phyloP scores from a whole-genome alignment of 768 basidiomycete species.

The Mrakia blollopis region DNA sequence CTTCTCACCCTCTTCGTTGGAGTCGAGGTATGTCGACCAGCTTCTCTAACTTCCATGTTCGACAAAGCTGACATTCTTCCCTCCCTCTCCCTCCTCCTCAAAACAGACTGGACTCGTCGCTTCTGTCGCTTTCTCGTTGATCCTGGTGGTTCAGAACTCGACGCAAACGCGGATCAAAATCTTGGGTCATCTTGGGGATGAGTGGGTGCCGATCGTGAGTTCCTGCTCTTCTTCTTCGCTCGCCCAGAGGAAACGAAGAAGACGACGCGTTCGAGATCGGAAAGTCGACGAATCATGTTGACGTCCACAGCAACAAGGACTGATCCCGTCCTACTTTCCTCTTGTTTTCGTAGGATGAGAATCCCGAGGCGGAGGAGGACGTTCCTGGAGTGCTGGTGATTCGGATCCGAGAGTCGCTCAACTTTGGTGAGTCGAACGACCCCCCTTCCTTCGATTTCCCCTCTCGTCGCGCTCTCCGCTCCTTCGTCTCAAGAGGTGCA shows the following conservation, averaged over 20 bases:
- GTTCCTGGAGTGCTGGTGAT: constrained; percentile 78
- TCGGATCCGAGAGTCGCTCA: constrained; percentile 80
- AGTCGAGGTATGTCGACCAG: constrained; percentile 56
- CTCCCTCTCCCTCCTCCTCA: not conserved
- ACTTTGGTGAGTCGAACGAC: constrained; percentile 63
- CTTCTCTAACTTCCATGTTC: no score
- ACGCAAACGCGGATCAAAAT: constrained; percentile 87
- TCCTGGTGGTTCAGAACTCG: constrained; percentile 83
- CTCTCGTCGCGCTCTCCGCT: not conserved
- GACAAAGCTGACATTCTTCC: not conserved
- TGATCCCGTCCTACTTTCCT: not conserved
- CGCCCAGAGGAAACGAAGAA: not conserved
- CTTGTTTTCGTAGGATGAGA: constrained; percentile 53
- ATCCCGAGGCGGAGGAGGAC: constrained; percentile 73
- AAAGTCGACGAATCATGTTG: no score
- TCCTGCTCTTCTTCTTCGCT: not conserved
- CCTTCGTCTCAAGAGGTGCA: not conserved
- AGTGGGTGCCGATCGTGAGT: constrained; percentile 70
- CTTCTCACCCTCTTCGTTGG: constrained; percentile 79
- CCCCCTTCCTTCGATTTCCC: not conserved
- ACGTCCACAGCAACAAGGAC: not conserved
- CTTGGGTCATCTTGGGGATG: constrained; percentile 76
- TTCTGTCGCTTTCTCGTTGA: constrained; percentile 76
- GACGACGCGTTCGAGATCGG: no score
- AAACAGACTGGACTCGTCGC: constrained; percentile 72